Base-by-base conservation (phyloP, 2,329 filamentous ascomycete genomes). In the Nannizziopsis arthrosporioides region DNA sequence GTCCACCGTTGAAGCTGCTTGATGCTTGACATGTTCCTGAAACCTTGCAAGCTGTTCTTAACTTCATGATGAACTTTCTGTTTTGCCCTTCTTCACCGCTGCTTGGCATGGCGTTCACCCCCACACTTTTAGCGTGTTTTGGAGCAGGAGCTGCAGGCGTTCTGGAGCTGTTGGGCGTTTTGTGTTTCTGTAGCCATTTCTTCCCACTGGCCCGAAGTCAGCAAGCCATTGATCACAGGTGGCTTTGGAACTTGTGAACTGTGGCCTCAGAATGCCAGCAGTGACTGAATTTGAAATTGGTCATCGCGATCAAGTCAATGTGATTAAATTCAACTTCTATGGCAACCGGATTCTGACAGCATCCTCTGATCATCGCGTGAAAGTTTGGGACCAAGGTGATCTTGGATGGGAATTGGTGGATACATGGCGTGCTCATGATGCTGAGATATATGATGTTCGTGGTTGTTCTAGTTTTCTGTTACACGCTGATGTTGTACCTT, bases 341-440 rank as follows among this genome's bases (percentile, higher is more conserved):
- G 90, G 89, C 57, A 89, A 87, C 59, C 85, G 89, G 57, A 89
- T 90, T 72, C 85, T 89, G 37, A 92, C 88, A 2, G 88, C 87
- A 31, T 92, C 87, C 14, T 85, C 90, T 14, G 90, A 96, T 65
- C 90, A 94, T 64, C 86, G 84, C 63, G 83, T 96, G 59, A 87
- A 89, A 62, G 84, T 95, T 53, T 95, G 90, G 76, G 83, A 92
- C 61, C 81, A 76, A 50, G 73, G 81, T 55, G 83, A 87, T 57
- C 80, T 80, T 37, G 72, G 78, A 49, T 94, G 88, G 86, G 75
- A 78, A 44, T 70, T 92, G 34, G 84, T 81, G 61, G 90, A 96
- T 68, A 87, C 80, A 49, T 95, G 89, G 87, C 80, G 78, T 42
- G 90, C 87, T 14, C 90, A 96, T 63, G 84, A 87, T 61, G 86